Evolutionary conservation across 139 green algal species (phyloP).

Genomic region (Pleodorina starrii): DNA sequence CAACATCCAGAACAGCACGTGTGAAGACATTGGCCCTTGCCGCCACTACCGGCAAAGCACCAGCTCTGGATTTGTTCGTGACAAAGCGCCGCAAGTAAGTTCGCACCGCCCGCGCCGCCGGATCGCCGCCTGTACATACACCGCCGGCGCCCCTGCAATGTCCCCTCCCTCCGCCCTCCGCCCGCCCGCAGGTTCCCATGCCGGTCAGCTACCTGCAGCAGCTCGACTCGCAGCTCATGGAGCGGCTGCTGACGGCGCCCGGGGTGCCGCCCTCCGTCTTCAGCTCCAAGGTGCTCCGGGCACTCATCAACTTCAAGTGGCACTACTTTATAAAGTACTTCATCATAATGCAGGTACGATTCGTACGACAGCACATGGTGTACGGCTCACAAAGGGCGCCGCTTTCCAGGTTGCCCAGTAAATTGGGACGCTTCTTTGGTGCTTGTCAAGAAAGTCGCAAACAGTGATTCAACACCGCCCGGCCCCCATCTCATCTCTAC

Average conservation of each 20-base stretch:
- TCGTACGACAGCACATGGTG: too few species aligned
- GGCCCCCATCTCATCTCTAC: too few species aligned
- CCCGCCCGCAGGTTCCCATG: not conserved
- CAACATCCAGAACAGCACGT: too few species aligned
- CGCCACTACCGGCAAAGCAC: too few species aligned
- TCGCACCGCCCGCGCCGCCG: too few species aligned
- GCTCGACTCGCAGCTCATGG: conserved; percentile 4
- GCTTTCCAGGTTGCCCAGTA: too few species aligned
- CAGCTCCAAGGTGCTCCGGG: not conserved
- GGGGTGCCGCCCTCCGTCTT: conserved; percentile 11
- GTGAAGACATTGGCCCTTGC: too few species aligned
- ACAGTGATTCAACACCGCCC: too few species aligned
- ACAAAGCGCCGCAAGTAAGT: not conserved
- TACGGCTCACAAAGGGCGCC: too few species aligned
- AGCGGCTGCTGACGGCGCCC: conserved; percentile 1
- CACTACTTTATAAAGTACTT: conserved; percentile 30
- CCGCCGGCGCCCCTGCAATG: not conserved
- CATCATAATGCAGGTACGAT: conserved; percentile 16
- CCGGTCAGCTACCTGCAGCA: not conserved
- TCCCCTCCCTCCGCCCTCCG: not conserved
- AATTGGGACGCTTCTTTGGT: too few species aligned
- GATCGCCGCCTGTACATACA: not conserved
- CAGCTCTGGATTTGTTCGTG: not conserved
- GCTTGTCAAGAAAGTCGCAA: too few species aligned
- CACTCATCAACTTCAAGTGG: conserved; percentile 33